Evolutionary conservation across 1,139 yeast species (phyloP).

Genomic region (Candida smagusa): DNA sequence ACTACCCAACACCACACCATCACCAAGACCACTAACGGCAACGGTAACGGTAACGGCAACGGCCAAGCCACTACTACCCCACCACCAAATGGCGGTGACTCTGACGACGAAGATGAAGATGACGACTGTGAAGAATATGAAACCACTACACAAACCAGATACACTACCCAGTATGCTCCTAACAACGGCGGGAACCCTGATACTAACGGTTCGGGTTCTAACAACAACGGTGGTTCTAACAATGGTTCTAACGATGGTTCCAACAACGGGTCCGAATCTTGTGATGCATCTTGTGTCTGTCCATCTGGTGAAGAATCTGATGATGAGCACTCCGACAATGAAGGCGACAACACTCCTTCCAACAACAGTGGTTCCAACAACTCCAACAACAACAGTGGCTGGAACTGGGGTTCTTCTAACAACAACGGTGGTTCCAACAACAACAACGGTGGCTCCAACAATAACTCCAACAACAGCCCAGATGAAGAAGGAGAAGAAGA

Average conservation of each 20-base stretch:
- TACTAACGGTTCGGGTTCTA: constrained; percentile 1
- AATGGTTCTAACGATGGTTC: constrained; percentile 9
- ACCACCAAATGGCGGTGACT: constrained; percentile 5
- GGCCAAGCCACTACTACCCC: neutral
- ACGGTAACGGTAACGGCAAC: constrained; percentile 1
- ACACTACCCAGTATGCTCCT: neutral
- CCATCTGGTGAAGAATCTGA: constrained; percentile 4
- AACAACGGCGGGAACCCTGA: neutral
- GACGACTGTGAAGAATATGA: constrained; percentile 1
- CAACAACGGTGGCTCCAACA: neutral
- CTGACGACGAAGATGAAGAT: neutral
- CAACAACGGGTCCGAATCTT: constrained; percentile 7
- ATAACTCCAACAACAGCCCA: constrained; percentile 7
- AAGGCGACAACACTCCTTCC: constrained; percentile 3
- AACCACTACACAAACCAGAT: neutral
- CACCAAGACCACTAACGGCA: neutral
- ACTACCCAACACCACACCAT: too few relatives aligned
- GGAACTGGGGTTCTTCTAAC: neutral
- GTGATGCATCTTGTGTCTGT: constrained; percentile 8
- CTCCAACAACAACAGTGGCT: neutral
- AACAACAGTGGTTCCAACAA: neutral
- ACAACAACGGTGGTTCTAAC: constrained; percentile 1
- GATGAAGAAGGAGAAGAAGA: constrained; percentile 13
- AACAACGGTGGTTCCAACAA: neutral
- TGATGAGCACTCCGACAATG: constrained; percentile 5